Base-by-base conservation (phyloP, 257 asterid genomes). In the Cruciata laevipes region DNA sequence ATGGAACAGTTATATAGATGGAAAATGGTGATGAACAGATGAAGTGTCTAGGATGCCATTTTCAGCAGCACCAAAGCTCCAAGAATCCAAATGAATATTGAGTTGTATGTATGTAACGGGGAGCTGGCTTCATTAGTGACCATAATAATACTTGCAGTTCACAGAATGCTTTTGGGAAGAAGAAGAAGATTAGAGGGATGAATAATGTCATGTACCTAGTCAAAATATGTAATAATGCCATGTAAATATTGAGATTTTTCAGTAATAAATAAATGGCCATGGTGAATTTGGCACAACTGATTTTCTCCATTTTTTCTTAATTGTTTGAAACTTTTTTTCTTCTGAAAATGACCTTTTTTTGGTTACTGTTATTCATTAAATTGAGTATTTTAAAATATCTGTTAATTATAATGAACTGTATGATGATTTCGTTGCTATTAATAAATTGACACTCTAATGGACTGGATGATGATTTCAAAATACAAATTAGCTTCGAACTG, bases 1-100 rank as follows among this genome's bases (percentile, higher is more conserved):
- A 88, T 80, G 96, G 97, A 67, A 89, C 79, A 0, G 79, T 90
- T 61, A 89, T 93, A 76, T 89, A 70, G 77, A 4, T 47, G n/a
- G n/a, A 0, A 47, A 12, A 59, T 2, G 42, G 21, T 37, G 67
- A 61, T 27, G 30, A 27, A 27, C 30, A 27, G 30, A 27, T 62
- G 59, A 53, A 18, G 25, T n/a, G n/a, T 47, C 53, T 14, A 47
- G 53, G 16, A 47, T 47, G 55, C 55, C 60, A 53, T 20, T 52
- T 52, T 52, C 58, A 52, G 24, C 21, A 6, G 8, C 27, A 53
- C 0, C 27, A 1, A 53, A 56, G 21, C 51, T 53, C n/a, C 64
- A 3, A 21, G 27, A 35, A 31, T 56, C 66, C 9, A n/a, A 42
- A 30, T 27, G 56, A 53, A n/a, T 18, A 3, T 56, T 4, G 42